Percentiles rank a stretch among this genome's conserved stretches.
These are phyloP conservation scores for Vitellaria paradoxa DNA, from an alignment of 179 eudicot species.

Conservation along the genomic window DNA sequence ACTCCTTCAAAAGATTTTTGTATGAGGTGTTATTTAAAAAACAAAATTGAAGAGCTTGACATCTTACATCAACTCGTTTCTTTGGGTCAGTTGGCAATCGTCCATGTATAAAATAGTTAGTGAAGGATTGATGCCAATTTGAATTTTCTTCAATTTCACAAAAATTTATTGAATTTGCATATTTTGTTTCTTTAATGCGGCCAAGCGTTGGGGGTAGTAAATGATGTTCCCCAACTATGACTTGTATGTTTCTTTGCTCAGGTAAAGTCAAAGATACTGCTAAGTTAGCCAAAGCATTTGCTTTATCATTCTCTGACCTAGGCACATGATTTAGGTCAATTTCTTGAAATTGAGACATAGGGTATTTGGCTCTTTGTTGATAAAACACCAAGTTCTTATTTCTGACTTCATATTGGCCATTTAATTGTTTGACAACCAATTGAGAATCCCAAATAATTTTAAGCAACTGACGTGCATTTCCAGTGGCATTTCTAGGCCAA, in stretches of 20 bases:
- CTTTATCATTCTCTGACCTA: background rate
- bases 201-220: background rate
- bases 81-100: background rate
- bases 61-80: too few species aligned
- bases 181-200: background rate
- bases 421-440: background rate
- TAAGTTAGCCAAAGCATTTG: background rate
- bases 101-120: background rate
- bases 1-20: slow-evolving; percentile 4
- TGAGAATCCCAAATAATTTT: slow-evolving; percentile 19
- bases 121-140: slow-evolving; percentile 14
- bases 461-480: slow-evolving; percentile 5
- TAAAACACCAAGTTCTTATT: background rate
- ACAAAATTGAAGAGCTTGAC: background rate
- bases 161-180: background rate
- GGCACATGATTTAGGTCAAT: background rate
- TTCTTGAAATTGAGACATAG: slow-evolving; percentile 1
- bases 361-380: background rate
- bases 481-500: slow-evolving; percentile 9
- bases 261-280: slow-evolving; percentile 4
- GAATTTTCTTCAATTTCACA: slow-evolving; percentile 8
- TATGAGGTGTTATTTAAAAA: slow-evolving; percentile 9
- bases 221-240: background rate
- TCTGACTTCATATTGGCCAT: slow-evolving; percentile 7
- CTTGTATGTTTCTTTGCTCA: background rate